Conservation (phyloP, 176 grass and related monocot species). For the Musa troglodytarum region DNA sequence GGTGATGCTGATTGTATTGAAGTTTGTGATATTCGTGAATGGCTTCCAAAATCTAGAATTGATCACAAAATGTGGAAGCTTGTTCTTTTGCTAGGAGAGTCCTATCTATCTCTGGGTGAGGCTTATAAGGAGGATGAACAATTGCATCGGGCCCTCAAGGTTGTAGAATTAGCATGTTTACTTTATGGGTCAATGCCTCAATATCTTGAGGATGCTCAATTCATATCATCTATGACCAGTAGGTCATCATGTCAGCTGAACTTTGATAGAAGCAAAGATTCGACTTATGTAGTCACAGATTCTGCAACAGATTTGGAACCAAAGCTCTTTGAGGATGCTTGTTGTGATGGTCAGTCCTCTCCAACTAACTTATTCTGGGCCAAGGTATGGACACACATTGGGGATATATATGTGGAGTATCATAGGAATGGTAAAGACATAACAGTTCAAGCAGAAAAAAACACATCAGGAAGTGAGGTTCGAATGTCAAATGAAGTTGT, state of each 20-base stretch:
- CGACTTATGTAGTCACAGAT: conserved; percentile 39
- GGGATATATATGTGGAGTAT: conserved; percentile 81
- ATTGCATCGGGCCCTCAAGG: conserved; percentile 69
- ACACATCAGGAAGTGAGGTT: conserved; percentile 32
- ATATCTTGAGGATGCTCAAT: conserved; percentile 73
- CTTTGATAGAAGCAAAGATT: conserved; percentile 28
- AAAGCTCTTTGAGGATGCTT: conserved; percentile 27
- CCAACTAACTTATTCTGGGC: conserved; percentile 76
- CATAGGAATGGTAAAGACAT: conserved; percentile 48
- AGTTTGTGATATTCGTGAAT: conserved; percentile 88
- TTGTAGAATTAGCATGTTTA: conserved; percentile 87
- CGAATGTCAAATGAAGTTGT: conserved; percentile 97
- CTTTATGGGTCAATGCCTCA: conserved; percentile 97
- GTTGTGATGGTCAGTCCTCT: conserved; percentile 30
- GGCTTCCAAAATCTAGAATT: conserved; percentile 93
- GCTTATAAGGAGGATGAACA: conserved; percentile 78
- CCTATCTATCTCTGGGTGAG: conserved; percentile 84
- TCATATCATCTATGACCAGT: conserved; percentile 79
- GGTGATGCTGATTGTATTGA: conserved; percentile 96
- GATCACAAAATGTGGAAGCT: conserved; percentile 96
- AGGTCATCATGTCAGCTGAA: conserved; percentile 19
- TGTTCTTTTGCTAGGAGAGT: conserved; percentile 94
- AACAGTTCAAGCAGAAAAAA: conserved; percentile 34
- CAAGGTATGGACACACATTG: conserved; percentile 89
- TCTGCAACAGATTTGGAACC: conserved; percentile 26